These are phyloP conservation scores for Parathielavia hyrcaniae DNA, from an alignment of 495 filamentous ascomycete species.

Conservation along the genomic window DNA sequence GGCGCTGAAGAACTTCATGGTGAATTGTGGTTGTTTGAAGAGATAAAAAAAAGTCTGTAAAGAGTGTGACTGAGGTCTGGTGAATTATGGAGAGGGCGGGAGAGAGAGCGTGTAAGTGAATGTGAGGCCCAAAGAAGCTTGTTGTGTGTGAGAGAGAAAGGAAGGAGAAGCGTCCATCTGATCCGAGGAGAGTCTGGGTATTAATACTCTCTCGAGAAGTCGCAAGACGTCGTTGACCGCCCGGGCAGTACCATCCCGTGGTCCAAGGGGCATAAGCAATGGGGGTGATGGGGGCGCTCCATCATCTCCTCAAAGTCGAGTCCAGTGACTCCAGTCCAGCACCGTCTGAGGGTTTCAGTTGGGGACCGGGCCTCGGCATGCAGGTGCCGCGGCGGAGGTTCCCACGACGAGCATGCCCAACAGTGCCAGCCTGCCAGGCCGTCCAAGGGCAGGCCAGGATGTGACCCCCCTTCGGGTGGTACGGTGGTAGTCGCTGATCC, in stretches of 20 bases:
- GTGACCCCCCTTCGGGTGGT: background rate
- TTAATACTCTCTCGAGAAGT: conserved; percentile 3
- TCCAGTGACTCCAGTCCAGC: background rate
- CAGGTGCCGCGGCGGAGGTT: background rate
- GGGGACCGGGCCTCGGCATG: background rate
- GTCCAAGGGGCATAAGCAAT: too few relatives aligned
- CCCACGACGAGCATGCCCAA: background rate
- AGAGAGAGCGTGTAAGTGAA: background rate
- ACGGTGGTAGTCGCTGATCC: conserved; percentile 16
- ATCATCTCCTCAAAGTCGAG: too few relatives aligned
- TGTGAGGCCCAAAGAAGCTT: background rate
- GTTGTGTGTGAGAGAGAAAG: background rate
- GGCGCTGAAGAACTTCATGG: conserved; percentile 19
- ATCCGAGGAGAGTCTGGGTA: background rate
- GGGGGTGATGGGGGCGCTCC: conserved; percentile 10
- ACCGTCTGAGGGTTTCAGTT: too few relatives aligned
- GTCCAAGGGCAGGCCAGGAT: background rate
- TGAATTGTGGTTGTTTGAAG: background rate
- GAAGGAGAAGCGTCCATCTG: background rate
- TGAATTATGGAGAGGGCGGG: background rate
- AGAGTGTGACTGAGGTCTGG: conserved; percentile 17
- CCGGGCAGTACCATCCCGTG: background rate
- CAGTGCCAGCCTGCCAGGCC: background rate
- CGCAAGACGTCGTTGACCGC: background rate
- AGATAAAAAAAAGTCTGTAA: conserved; percentile 2